Percentiles rank a stretch among this genome's conserved stretches.
phyloP scores from a whole-genome alignment of 2,329 filamentous ascomycete species.

The Colletotrichum sp. region DNA sequence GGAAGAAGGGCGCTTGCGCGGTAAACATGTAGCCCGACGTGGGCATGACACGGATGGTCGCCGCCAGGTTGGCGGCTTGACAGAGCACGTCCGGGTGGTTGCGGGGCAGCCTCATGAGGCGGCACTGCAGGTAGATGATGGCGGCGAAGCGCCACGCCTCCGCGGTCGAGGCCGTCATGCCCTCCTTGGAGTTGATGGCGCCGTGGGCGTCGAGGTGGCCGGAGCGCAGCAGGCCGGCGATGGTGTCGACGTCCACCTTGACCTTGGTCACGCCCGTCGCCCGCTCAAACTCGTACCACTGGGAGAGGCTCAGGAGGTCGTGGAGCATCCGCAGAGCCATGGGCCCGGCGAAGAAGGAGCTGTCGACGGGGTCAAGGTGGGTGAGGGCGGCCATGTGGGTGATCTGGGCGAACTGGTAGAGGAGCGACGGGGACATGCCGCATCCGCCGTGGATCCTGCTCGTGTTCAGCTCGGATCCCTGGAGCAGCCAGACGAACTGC shows the following conservation, averaged over 20 bases:
- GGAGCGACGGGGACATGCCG: constrained; percentile 44
- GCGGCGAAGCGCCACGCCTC: constrained; percentile 46
- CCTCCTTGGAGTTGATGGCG: constrained; percentile 9
- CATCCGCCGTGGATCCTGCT: constrained; percentile 46
- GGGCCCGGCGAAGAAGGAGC: neutral
- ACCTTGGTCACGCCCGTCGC: neutral
- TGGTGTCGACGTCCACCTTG: neutral
- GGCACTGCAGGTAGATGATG: constrained; percentile 43
- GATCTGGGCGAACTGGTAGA: constrained; percentile 41
- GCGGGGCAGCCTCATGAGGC: constrained; percentile 41
- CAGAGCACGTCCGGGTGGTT: constrained; percentile 38
- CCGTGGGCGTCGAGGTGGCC: neutral
- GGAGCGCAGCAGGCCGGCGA: neutral
- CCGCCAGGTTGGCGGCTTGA: constrained; percentile 36
- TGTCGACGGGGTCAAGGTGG: constrained; percentile 2
- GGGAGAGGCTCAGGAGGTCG: constrained; percentile 26
- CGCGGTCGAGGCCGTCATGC: constrained; percentile 45
- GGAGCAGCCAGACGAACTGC: constrained; percentile 44
- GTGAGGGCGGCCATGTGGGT: constrained; percentile 40
- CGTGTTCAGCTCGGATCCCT: constrained; percentile 38
- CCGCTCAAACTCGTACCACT: constrained; percentile 13
- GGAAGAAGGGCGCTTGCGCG: constrained; percentile 45
- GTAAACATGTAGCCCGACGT: constrained; percentile 45
- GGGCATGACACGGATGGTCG: constrained; percentile 44
- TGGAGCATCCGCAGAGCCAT: constrained; percentile 28